Conservation (phyloP, 306 rosid genomes). For the Senna siamea region DNA sequence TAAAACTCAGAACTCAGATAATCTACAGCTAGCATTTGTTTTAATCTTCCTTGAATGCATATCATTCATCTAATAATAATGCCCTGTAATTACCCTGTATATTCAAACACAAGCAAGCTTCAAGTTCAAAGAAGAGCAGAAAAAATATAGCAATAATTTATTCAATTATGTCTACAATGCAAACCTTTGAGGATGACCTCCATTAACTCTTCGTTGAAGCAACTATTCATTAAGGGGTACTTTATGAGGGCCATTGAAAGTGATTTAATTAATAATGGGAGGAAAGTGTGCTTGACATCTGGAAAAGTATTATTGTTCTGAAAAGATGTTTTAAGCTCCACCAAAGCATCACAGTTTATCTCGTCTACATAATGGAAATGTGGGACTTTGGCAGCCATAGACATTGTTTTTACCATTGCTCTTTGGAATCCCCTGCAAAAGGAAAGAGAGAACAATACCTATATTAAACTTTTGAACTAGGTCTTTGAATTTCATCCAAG, state of each 20-base stretch:
- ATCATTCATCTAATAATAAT: not conserved
- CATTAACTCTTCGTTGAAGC: slow-evolving; percentile 76
- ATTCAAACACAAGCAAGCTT: not conserved
- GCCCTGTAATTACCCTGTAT: not conserved
- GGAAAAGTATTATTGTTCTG: slow-evolving; percentile 69
- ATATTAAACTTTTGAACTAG: not conserved
- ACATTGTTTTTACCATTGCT: slow-evolving; percentile 85
- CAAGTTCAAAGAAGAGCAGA: slow-evolving; percentile 8
- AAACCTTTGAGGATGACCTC: slow-evolving; percentile 87
- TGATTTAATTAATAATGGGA: slow-evolving; percentile 79
- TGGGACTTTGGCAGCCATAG: slow-evolving; percentile 87
- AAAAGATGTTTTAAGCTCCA: slow-evolving; percentile 76
- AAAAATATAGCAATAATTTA: not conserved
- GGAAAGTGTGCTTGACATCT: slow-evolving; percentile 84
- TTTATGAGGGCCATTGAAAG: slow-evolving; percentile 81
- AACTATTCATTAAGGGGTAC: slow-evolving; percentile 78
- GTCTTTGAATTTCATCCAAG: not conserved
- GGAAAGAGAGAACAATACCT: slow-evolving; percentile 19
- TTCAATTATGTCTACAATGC: slow-evolving; percentile 31
- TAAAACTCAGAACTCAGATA: not conserved
- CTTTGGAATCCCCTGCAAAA: slow-evolving; percentile 86
- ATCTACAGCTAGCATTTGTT: not conserved
- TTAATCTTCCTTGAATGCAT: not conserved
- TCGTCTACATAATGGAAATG: slow-evolving; percentile 94
- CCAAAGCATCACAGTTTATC: slow-evolving; percentile 75